Conservation (phyloP, 371 early-diverging fungal species). For the Circinella umbellata region DNA sequence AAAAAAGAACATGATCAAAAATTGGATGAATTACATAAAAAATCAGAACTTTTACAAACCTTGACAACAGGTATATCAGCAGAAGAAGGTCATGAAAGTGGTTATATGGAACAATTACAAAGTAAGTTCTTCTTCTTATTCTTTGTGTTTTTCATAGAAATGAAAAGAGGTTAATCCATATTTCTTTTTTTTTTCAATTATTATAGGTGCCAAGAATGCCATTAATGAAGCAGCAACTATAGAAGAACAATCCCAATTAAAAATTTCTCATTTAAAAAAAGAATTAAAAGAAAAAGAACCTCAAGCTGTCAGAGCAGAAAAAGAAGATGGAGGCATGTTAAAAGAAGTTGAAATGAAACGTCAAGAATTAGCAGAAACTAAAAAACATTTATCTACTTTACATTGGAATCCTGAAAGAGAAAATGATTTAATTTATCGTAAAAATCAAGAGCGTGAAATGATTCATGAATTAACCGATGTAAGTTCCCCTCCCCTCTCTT, state of each 20-base stretch:
- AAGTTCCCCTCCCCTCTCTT: slow-evolving; percentile 12
- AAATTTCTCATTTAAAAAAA: slow-evolving; percentile 66
- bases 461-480: slow-evolving; percentile 53
- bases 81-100: slow-evolving; percentile 90
- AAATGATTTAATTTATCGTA: slow-evolving; percentile 37
- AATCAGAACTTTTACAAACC: slow-evolving; percentile 89
- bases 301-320: slow-evolving; percentile 51
- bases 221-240: slow-evolving; percentile 62
- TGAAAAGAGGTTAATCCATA: too few species aligned
- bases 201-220: slow-evolving; percentile 63
- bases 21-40: slow-evolving; percentile 65
- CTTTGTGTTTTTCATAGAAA: background rate
- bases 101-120: slow-evolving; percentile 93
- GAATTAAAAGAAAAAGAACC: slow-evolving; percentile 67
- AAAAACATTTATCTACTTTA: slow-evolving; percentile 44
- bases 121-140: slow-evolving; percentile 34
- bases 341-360: slow-evolving; percentile 50
- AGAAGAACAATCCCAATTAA: slow-evolving; percentile 76
- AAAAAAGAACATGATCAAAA: slow-evolving; percentile 71
- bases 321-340: slow-evolving; percentile 52
- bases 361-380: slow-evolving; percentile 23
- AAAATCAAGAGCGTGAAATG: slow-evolving; percentile 33
- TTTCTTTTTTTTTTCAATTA: too few species aligned
- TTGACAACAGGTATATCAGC: slow-evolving; percentile 92
- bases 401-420: slow-evolving; percentile 61